These are phyloP conservation scores for Ceratobasidium theobromae DNA, from an alignment of 1,284 basidiomycete genomes.

Conservation along the genomic window DNA sequence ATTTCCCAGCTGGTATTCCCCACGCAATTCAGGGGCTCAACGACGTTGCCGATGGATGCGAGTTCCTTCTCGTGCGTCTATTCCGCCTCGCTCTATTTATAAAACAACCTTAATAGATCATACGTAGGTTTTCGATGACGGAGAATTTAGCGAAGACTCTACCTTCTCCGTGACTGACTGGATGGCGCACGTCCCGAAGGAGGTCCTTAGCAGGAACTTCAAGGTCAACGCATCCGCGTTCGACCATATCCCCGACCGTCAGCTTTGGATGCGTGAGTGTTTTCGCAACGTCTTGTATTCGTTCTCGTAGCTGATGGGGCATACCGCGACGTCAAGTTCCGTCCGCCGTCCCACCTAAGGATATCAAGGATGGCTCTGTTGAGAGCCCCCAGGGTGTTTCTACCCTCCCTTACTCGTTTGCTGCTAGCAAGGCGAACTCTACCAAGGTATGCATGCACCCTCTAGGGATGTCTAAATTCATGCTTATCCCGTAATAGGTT, in stretches of 20 bases:
- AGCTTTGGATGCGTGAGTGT: slow-evolving; percentile 40
- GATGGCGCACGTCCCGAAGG: slow-evolving; percentile 57
- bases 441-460: slow-evolving; percentile 42
- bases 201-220: slow-evolving; percentile 50
- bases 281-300: too few species aligned
- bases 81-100: not conserved
- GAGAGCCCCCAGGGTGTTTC: slow-evolving; percentile 55
- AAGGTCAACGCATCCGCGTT: slow-evolving; percentile 24
- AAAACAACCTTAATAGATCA: slow-evolving; percentile 15
- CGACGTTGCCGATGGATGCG: slow-evolving; percentile 58
- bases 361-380: slow-evolving; percentile 42
- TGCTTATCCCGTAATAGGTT: not conserved
- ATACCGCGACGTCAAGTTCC: too few species aligned
- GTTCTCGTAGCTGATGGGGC: too few species aligned
- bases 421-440: slow-evolving; percentile 54
- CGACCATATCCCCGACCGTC: slow-evolving; percentile 47
- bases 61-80: slow-evolving; percentile 63
- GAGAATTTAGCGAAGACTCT: slow-evolving; percentile 64
- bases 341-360: not conserved
- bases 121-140: slow-evolving; percentile 61
- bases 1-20: slow-evolving; percentile 66
- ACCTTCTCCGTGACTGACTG: slow-evolving; percentile 60
- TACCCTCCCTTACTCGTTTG: slow-evolving; percentile 56
- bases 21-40: slow-evolving; percentile 67
- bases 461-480: too few species aligned